Base-by-base conservation (phyloP, 352 stramenopile species). In the Phytophthora podocarpi region DNA sequence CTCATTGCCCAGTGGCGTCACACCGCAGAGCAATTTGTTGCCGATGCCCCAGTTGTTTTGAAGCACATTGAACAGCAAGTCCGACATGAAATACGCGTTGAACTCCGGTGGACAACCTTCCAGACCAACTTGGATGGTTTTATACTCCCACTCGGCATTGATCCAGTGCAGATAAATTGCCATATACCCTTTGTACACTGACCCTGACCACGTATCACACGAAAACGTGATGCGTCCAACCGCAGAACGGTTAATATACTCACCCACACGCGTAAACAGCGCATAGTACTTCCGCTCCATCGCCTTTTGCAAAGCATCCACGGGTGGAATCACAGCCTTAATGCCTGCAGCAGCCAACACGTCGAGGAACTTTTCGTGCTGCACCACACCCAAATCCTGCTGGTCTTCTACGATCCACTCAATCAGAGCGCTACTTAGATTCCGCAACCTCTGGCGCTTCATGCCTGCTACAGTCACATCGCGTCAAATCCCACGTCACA, bases 131-230 rank as follows among this genome's bases (percentile, higher is more conserved):
- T 92, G 82, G 45, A 92, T 86, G 18, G 78, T 82, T 71, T 92
- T 92, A 76, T 82, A 88, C 59, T 92, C 82, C 82, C 82, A 92
- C n/a, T 92, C 82, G 6, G 82, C 80, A 64, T 92, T 92, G 70
- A 92, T 87, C 82, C 82, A 92, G 59, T 92, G 79, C 62, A 92
- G 51, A 59, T 92, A 69, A 61, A 92, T 82, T 12, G 74, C 79
- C 64, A 92, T 80, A 49, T 83, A 90, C 3, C 81, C 82, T 70
- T 92, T 92, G 64, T 78, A 77, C 30, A 89, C 81, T 28, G 70
- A 72, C 13, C 70, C 71, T 1, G 82, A 92, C 82, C 82, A 92
- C 47, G 82, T 92, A 57, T 92, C 82, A 49, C 82, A 92, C 39
- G 82, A 89, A 49, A 92, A 92, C 20, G 80, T 86, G 57, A 92